Conservation (phyloP, 2,329 filamentous ascomycete species). For the Arachnomyces sp. region DNA sequence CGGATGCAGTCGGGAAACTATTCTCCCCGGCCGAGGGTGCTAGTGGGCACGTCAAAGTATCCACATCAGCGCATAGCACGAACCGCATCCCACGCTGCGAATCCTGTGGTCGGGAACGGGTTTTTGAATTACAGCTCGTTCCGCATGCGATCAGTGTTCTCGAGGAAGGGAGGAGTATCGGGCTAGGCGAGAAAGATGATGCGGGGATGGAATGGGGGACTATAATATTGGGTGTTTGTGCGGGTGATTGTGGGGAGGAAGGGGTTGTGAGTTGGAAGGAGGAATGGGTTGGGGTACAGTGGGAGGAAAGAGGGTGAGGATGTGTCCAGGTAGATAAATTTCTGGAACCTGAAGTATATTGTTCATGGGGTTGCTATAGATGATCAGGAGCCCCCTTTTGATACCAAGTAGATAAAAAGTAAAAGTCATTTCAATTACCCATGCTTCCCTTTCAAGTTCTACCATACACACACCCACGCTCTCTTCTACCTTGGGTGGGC, state of each 20-base stretch:
- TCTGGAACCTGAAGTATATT: no score
- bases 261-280: conserved; percentile 73
- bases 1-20: conserved; percentile 63
- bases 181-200: conserved; percentile 55
- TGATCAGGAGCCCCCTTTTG: no score
- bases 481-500: no score
- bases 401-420: no score
- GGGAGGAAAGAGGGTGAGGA: conserved; percentile 84
- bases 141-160: conserved; percentile 85
- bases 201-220: conserved; percentile 97
- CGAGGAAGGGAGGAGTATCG: conserved; percentile 61
- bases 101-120: conserved; percentile 65
- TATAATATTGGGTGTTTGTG: conserved; percentile 78
- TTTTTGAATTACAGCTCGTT: conserved; percentile 88
- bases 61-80: conserved; percentile 20
- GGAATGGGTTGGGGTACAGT: conserved; percentile 97
- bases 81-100: conserved; percentile 63
- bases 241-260: conserved; percentile 63
- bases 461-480: no score
- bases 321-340: no score
- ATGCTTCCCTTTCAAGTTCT: no score
- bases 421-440: no score
- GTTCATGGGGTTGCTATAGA: no score
- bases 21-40: conserved; percentile 35
- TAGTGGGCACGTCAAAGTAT: conserved; percentile 19